Conservation (phyloP, 1,284 basidiomycete species). For the Trichosporon sp. region DNA sequence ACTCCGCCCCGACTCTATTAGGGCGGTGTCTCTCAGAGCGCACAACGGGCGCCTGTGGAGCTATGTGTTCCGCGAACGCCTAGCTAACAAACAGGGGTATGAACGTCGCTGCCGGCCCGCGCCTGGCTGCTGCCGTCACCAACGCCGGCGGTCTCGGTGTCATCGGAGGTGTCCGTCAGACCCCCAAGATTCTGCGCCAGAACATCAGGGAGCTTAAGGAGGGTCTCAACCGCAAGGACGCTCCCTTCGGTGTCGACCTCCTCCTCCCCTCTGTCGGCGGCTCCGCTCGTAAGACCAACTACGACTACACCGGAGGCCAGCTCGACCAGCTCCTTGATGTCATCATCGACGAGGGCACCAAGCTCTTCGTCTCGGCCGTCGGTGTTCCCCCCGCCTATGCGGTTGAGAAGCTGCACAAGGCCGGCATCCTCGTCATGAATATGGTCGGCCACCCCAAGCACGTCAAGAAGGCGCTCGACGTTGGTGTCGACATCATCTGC, state of each 20-base stretch:
- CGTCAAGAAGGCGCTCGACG: slow-evolving; percentile 74
- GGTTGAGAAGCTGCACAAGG: slow-evolving; percentile 76
- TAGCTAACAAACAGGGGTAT: slow-evolving; percentile 59
- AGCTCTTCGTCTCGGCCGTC: slow-evolving; percentile 77
- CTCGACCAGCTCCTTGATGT: slow-evolving; percentile 71
- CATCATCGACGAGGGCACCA: slow-evolving; percentile 80
- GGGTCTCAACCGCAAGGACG: slow-evolving; percentile 60
- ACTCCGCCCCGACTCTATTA: slow-evolving; percentile 24
- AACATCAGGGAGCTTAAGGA: slow-evolving; percentile 75
- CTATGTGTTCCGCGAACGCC: background rate
- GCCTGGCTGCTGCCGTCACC: slow-evolving; percentile 70
- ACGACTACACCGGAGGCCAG: slow-evolving; percentile 68
- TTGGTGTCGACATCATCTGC: slow-evolving; percentile 82
- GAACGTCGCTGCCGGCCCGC: slow-evolving; percentile 84
- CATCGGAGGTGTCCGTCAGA: slow-evolving; percentile 68
- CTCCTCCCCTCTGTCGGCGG: slow-evolving; percentile 80
- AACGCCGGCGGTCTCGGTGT: slow-evolving; percentile 86
- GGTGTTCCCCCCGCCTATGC: slow-evolving; percentile 77
- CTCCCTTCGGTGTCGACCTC: slow-evolving; percentile 84
- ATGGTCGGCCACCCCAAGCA: slow-evolving; percentile 92
- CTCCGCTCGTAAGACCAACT: slow-evolving; percentile 78
- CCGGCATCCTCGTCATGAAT: slow-evolving; percentile 69
- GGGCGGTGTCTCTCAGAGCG: background rate
- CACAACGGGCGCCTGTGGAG: background rate
- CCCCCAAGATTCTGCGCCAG: slow-evolving; percentile 53